Evolutionary conservation across 1,139 yeast genomes (phyloP).

Genomic region (Magnusiomyces fungicola): DNA sequence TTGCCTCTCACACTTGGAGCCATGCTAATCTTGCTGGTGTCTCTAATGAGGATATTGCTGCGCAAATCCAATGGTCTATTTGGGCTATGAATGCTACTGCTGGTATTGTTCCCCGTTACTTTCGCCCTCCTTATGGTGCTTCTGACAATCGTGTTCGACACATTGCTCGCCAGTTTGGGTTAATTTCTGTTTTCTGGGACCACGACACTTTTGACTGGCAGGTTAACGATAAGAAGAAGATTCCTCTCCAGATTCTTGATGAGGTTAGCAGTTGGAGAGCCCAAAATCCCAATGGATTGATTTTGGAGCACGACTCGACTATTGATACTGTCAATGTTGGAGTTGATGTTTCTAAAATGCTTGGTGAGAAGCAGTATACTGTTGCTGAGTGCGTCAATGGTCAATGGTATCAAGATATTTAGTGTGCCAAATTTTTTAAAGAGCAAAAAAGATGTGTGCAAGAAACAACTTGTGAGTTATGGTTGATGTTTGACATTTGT

Average conservation of each 20-base stretch:
- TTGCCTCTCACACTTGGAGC: slow-evolving; percentile 92
- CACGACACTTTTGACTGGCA: slow-evolving; percentile 91
- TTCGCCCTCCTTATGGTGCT: slow-evolving; percentile 95
- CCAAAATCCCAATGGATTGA: slow-evolving; percentile 47
- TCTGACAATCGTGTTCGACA: slow-evolving; percentile 77
- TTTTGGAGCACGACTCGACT: slow-evolving; percentile 79
- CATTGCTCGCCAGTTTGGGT: slow-evolving; percentile 75
- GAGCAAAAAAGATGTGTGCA: no score
- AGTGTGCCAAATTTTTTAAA: neutral
- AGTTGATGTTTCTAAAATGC: slow-evolving; percentile 44
- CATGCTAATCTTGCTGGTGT: slow-evolving; percentile 77
- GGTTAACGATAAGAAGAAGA: slow-evolving; percentile 38
- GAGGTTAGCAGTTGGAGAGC: slow-evolving; percentile 50
- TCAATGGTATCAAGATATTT: slow-evolving; percentile 27
- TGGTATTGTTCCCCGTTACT: slow-evolving; percentile 83
- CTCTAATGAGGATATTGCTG: slow-evolving; percentile 70
- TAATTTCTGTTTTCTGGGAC: slow-evolving; percentile 88
- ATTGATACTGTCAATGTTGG: slow-evolving; percentile 63
- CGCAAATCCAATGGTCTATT: slow-evolving; percentile 89
- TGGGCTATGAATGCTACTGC: slow-evolving; percentile 99
- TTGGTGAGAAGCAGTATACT: slow-evolving; percentile 57
- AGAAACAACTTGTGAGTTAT: no score
- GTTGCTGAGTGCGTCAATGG: slow-evolving; percentile 83
- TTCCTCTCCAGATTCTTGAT: slow-evolving; percentile 44
- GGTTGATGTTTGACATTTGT: no score